Base-by-base conservation (phyloP, 2,329 filamentous ascomycete species). In the Harringtonia aguacate region DNA sequence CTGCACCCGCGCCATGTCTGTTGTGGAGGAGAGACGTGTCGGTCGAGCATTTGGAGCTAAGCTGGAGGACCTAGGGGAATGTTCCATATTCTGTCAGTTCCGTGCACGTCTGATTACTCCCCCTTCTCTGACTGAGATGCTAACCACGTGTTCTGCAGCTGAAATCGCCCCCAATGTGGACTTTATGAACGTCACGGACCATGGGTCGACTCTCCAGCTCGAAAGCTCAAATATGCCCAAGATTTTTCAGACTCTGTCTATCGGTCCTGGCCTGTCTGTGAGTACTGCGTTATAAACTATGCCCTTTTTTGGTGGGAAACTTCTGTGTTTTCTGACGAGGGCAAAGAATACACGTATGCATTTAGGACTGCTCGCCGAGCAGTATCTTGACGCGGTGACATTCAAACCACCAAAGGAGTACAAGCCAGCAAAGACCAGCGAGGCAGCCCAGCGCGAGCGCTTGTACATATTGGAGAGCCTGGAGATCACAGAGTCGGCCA, bases 251-350 rank as follows among this genome's bases (percentile, higher is more conserved):
- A 58, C 65, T 2, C 56, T 77, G 7, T 59, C 66, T n/a, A 55
- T 74, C 20, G 75, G 75, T 0, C 73, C 75, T 4, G 58, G 61
- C 1, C 66, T 68, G 33, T 72, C 72, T 13, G 73, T 77, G 60
- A 40, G 67, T 57, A 1, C 15, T 10, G 3, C 30, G 18, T 21
- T 14, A 8, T 14, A 4, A 18, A 13, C 3, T 20, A 10, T 36
- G 24, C 13, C 14, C 39, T 8, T 3, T 28, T 27, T n/a, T 29
- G 22, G n/a, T n/a, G n/a, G n/a, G n/a, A n/a, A n/a, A n/a, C n/a
- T n/a, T n/a, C n/a, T n/a, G n/a, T n/a, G n/a, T n/a, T n/a, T n/a
- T n/a, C n/a, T n/a, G n/a, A n/a, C n/a, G n/a, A n/a, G n/a, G n/a
- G n/a, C n/a, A n/a, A n/a, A 77, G 73, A 68, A 68, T 47, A 58